Base-by-base conservation (phyloP, 306 rosid genomes). In the Vigna hirtella region DNA sequence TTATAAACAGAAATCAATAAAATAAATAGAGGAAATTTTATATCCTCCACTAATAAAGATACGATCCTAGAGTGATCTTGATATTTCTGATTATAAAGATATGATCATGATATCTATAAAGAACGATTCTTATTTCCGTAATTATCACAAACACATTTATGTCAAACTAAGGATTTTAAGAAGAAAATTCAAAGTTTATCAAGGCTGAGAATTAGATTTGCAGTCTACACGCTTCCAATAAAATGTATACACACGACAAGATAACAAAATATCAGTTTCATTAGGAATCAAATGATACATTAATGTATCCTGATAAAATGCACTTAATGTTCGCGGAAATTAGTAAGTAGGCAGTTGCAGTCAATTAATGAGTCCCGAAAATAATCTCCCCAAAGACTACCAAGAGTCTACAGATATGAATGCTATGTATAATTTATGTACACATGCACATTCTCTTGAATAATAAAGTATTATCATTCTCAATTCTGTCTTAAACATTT, bases 91-190 rank as follows among this genome's bases (percentile, higher is more conserved):
- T 36, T 36, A 36, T 36, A 36, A 36, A 36, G 42, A 36, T 36
- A 36, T 36, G 8, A 36, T 36, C 8, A 6, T 6, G 42, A 36
- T 36, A 36, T 36, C 9, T 36, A 36, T 36, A 7, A 36, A 36
- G 42, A 36, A 36, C 7, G 42, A 36, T 36, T 36, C 42, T 36
- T 6, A 36, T 36, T 36, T 6, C 42, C 7, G 9, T 36, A 36
- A 36, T 36, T 7, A 36, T 36, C 6, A 34, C 38, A 4, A 36
- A 36, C 61, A 53, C 55, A 73, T 56, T 77, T 13, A 61, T 51
- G 18, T 50, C 74, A 62, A 81, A 62, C 66, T 32, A 72, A 65
- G 53, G 13, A 77, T 48, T 48, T 49, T 20, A 56, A 48, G 63
- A 65, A 66, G 7, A 53, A 67, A 72, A 76, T 50, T 76, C 12